Conservation (phyloP, 164 flowering plant genomes). For the Saururus chinensis region DNA sequence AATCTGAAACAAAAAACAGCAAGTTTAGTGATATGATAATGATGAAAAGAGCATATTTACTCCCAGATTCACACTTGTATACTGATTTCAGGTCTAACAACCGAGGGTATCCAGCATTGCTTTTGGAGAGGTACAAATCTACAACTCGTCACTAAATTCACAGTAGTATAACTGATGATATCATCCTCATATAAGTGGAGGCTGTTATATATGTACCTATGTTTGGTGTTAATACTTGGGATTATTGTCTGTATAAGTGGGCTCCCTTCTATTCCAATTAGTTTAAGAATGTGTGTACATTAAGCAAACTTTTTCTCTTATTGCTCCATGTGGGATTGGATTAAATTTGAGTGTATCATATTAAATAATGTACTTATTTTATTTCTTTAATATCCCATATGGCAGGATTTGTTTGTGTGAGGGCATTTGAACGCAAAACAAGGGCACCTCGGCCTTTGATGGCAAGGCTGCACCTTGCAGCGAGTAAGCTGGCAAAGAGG, state of each 20-base stretch:
- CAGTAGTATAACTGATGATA: not conserved
- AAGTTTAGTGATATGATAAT: not conserved
- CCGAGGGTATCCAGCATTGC: slow-evolving; percentile 30
- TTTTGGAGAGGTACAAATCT: slow-evolving; percentile 51
- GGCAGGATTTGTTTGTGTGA: slow-evolving; percentile 73
- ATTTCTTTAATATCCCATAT: not conserved
- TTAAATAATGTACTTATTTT: no score
- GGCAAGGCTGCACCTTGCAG: slow-evolving; percentile 62
- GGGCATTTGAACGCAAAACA: slow-evolving; percentile 61
- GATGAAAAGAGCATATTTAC: not conserved
- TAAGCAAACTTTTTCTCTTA: no score
- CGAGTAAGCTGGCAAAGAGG: slow-evolving; percentile 31
- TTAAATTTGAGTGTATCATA: not conserved
- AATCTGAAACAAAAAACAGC: not conserved
- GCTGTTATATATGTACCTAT: not conserved
- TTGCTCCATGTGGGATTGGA: not conserved
- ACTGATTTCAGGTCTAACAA: slow-evolving; percentile 20
- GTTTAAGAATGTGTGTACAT: no score
- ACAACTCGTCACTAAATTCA: not conserved
- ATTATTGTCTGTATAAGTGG: no score
- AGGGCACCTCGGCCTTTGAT: slow-evolving; percentile 68
- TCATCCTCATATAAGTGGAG: not conserved
- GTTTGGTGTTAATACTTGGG: no score
- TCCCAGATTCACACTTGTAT: not conserved
- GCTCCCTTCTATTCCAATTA: no score